A percentile compares a stretch with the other conserved stretches of the same genome.
These are phyloP conservation scores for Nicotiana benthamiana DNA, from an alignment of 257 asterid species.

Conservation along the genomic window DNA sequence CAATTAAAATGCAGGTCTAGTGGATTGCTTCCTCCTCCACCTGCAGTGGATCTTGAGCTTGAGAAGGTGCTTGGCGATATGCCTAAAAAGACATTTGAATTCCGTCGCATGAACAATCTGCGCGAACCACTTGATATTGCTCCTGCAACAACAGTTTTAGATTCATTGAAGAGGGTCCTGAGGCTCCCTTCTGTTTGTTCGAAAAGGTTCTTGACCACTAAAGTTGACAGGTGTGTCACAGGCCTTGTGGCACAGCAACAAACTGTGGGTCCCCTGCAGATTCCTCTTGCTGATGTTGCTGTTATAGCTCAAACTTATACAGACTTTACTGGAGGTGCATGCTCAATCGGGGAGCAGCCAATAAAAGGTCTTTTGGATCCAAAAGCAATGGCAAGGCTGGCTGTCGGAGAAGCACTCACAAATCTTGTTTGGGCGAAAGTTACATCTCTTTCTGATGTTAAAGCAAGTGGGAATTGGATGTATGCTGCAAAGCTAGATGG, in stretches of 20 bases:
- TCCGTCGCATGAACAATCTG: constrained; percentile 36
- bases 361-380: constrained; percentile 83
- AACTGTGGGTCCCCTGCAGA: constrained; percentile 93
- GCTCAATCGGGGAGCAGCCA: constrained; percentile 89
- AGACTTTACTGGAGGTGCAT: constrained; percentile 82
- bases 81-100: constrained; percentile 90
- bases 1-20: constrained; percentile 28
- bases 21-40: constrained; percentile 70
- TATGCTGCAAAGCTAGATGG: constrained; percentile 97
- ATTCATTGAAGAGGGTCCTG: constrained; percentile 65
- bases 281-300: constrained; percentile 81
- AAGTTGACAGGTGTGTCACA: constrained; percentile 91
- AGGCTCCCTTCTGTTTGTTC: constrained; percentile 90
- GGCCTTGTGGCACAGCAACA: constrained; percentile 98
- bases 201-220: constrained; percentile 81
- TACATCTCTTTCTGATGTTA: constrained; percentile 78
- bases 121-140: constrained; percentile 80
- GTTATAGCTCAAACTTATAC: constrained; percentile 79
- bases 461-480: constrained; percentile 99
- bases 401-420: constrained; percentile 89
- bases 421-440: constrained; percentile 88
- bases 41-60: constrained; percentile 92
- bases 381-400: constrained; percentile 85
- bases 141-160: constrained; percentile 60
- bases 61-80: constrained; percentile 96